Percentiles rank a stretch among this genome's conserved stretches.
These are phyloP conservation scores for Aspergillus avenaceus DNA, from an alignment of 495 filamentous ascomycete species.

Conservation along the genomic window DNA sequence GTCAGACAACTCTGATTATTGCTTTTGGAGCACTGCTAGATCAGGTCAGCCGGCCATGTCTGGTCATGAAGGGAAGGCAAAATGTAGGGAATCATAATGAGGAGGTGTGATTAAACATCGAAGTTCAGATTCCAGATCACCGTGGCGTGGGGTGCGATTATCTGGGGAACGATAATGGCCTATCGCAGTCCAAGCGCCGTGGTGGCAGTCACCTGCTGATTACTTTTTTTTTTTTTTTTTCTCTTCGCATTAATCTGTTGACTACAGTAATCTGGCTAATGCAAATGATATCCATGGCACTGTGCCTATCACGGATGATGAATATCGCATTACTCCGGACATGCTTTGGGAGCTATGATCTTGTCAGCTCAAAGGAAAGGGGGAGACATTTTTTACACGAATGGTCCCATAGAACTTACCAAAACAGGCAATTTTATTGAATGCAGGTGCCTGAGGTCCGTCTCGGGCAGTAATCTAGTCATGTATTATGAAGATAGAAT, in stretches of 20 bases:
- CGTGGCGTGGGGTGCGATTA: conserved; percentile 20
- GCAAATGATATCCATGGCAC: too few relatives aligned
- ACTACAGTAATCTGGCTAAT: too few relatives aligned
- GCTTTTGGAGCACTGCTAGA: not conserved
- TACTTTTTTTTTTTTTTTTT: too few relatives aligned
- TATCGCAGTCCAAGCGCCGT: not conserved
- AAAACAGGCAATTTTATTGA: not conserved
- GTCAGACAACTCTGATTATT: not conserved
- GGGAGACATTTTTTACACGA: conserved; percentile 6
- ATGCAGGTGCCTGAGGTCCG: not conserved
- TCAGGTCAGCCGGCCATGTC: not conserved
- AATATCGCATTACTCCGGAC: too few relatives aligned
- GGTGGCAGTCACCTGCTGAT: conserved; percentile 7
- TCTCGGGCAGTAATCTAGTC: conserved; percentile 1
- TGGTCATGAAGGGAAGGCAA: not conserved
- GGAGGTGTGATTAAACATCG: not conserved
- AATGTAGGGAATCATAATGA: not conserved
- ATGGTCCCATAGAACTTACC: not conserved
- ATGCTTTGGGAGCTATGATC: not conserved
- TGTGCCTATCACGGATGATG: not conserved
- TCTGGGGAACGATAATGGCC: conserved; percentile 14
- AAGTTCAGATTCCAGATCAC: conserved; percentile 7
- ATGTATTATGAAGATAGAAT: not conserved
- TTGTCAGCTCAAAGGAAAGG: conserved; percentile 4
- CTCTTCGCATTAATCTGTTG: too few relatives aligned